phyloP scores from a whole-genome alignment of 2,329 filamentous ascomycete genomes.

The Zymoseptoria pseudotritici region DNA sequence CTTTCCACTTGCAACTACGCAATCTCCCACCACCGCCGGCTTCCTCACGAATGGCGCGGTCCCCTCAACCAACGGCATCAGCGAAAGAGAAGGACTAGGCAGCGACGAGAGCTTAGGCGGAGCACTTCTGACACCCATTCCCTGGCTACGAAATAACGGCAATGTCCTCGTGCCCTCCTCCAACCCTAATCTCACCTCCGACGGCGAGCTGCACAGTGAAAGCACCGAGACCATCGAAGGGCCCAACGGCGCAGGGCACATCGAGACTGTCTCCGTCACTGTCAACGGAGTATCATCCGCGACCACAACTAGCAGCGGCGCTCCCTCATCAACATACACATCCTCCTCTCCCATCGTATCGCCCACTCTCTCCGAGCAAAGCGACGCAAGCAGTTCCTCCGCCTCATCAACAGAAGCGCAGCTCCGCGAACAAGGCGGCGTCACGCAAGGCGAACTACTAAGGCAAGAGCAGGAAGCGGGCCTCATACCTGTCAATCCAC shows the following conservation, averaged over 20 bases:
- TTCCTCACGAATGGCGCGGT: conserved; percentile 44
- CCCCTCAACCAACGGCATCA: conserved; percentile 54
- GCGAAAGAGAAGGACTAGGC: conserved; percentile 51
- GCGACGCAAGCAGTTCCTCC: conserved; percentile 30
- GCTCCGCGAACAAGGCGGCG: conserved; percentile 42
- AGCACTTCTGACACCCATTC: conserved; percentile 85
- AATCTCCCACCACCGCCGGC: conserved; percentile 37
- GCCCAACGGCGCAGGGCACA: conserved; percentile 67
- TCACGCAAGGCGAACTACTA: conserved; percentile 77
- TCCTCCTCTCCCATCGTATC: conserved; percentile 22
- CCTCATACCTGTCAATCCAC: conserved; percentile 51
- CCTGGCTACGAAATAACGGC: conserved; percentile 57
- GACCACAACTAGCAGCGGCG: conserved; percentile 5
- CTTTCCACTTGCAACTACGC: conserved; percentile 68
- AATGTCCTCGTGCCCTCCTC: conserved; percentile 8
- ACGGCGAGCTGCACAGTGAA: conserved; percentile 58
- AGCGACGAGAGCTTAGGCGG: conserved; percentile 86
- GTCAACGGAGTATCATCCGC: conserved; percentile 52
- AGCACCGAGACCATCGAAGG: conserved; percentile 74
- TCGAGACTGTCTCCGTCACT: conserved; percentile 73
- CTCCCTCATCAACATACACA: conserved; percentile 12
- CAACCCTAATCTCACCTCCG: conserved; percentile 22
- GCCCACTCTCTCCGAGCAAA: conserved; percentile 26
- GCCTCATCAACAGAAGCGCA: conserved; percentile 27
- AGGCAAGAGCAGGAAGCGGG: conserved; percentile 81